These are phyloP conservation scores for Geotrichum candidum DNA, from an alignment of 1,139 yeast genomes.

Conservation along the genomic window DNA sequence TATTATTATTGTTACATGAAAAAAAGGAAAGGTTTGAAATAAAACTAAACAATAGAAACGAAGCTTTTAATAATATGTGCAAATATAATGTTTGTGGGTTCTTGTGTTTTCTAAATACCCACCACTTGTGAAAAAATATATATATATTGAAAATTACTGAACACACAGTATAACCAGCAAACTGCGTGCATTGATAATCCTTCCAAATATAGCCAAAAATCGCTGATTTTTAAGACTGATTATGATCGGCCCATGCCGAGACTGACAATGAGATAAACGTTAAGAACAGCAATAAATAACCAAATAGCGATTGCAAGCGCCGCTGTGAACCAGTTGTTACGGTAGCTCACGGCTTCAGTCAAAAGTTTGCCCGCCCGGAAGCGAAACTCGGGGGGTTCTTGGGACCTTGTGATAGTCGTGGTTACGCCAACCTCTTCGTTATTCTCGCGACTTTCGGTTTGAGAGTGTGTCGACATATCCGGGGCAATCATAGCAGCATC, in stretches of 20 bases:
- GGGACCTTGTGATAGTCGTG: neutral
- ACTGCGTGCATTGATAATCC: neutral
- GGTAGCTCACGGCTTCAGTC: neutral
- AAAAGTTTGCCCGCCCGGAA: slow-evolving; percentile 2
- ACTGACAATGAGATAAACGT: slow-evolving; percentile 66
- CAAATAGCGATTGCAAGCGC: slow-evolving; percentile 39
- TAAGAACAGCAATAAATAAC: slow-evolving; percentile 58
- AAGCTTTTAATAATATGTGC: too few relatives aligned
- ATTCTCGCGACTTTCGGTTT: neutral
- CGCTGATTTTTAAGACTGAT: neutral
- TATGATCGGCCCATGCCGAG: slow-evolving; percentile 37
- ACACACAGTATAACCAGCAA: neutral
- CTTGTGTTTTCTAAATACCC: neutral
- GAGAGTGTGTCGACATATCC: too few relatives aligned
- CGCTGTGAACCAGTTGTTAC: slow-evolving; percentile 13
- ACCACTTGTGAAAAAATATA: neutral
- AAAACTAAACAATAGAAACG: too few relatives aligned
- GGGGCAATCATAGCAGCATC: neutral
- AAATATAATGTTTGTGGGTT: neutral
- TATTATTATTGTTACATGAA: too few relatives aligned
- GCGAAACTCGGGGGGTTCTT: neutral
- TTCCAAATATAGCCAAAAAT: neutral
- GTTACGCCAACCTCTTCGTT: neutral
- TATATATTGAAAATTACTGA: neutral
- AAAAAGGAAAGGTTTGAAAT: too few relatives aligned